Percentiles rank a stretch among this genome's conserved stretches.
Evolutionary conservation across 345 rosid genomes (phyloP).

Genomic region (Anastatica hierochuntica): DNA sequence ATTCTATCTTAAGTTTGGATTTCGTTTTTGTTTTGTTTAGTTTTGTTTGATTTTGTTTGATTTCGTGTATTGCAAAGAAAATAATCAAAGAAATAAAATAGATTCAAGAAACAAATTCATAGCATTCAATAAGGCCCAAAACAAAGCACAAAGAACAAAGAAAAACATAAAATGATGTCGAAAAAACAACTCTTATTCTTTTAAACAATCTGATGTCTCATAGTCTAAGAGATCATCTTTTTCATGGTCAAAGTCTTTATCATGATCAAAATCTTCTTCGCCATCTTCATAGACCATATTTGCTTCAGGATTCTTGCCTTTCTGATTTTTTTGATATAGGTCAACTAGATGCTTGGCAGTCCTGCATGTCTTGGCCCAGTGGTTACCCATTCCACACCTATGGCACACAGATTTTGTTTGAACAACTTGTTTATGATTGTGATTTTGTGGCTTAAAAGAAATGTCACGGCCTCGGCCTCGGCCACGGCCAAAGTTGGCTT

Average conservation of each 20-base stretch:
- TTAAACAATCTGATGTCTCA: neutral
- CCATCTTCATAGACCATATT: neutral
- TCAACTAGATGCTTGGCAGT: neutral
- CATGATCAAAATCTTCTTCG: too few relatives aligned
- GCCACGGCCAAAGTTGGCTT: neutral
- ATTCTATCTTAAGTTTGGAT: too few relatives aligned
- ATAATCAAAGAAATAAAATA: too few relatives aligned
- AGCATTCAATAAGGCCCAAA: too few relatives aligned
- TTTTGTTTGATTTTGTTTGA: too few relatives aligned
- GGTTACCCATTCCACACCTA: neutral
- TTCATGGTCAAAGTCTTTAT: too few relatives aligned
- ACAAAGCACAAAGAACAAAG: too few relatives aligned
- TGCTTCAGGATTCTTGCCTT: neutral
- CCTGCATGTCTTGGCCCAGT: neutral
- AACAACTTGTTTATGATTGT: too few relatives aligned
- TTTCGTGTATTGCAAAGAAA: too few relatives aligned
- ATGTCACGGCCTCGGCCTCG: neutral
- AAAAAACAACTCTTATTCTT: neutral
- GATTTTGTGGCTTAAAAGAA: neutral
- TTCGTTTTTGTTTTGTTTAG: too few relatives aligned
- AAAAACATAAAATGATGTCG: too few relatives aligned
- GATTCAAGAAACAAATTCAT: too few relatives aligned
- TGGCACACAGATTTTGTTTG: neutral
- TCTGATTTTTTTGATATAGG: neutral
- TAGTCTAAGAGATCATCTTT: neutral